A percentile compares a stretch with the other conserved stretches of the same genome.
Evolutionary conservation across 768 basidiomycete species (phyloP).

Genomic region (Phaeolepiota aurea): DNA sequence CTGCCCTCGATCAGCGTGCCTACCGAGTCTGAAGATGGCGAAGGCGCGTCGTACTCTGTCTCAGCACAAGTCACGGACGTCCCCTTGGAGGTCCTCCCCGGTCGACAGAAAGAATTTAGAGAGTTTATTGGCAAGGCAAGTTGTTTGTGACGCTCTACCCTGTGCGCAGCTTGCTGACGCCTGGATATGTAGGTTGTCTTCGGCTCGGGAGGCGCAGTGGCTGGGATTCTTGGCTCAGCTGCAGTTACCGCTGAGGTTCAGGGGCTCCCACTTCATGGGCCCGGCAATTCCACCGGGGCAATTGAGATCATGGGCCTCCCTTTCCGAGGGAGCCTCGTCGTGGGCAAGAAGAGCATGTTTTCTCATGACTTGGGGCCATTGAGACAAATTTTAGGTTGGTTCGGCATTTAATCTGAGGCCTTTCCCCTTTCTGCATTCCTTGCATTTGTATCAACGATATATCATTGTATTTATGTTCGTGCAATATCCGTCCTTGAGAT

Average conservation of each 20-base stretch:
- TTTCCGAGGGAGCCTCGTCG: constrained; percentile 54
- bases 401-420: background rate
- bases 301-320: constrained; percentile 59
- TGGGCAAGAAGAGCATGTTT: constrained; percentile 43
- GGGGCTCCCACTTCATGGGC: constrained; percentile 46
- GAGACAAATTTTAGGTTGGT: background rate
- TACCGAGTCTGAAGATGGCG: constrained; percentile 31
- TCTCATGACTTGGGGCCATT: background rate
- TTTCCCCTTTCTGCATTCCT: background rate
- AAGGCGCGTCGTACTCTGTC: constrained; percentile 49
- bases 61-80: constrained; percentile 64
- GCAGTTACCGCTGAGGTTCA: constrained; percentile 51
- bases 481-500: no score
- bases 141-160: background rate
- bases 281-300: constrained; percentile 20
- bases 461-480: constrained; percentile 40
- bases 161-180: background rate
- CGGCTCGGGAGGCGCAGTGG: constrained; percentile 51
- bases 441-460: background rate
- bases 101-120: constrained; percentile 69
- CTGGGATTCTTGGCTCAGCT: constrained; percentile 58
- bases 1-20: constrained; percentile 34
- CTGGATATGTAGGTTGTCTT: constrained; percentile 56
- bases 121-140: constrained; percentile 69
- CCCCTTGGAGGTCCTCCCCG: constrained; percentile 70